These are phyloP conservation scores for Amaranthus hypochondriacus DNA, from an alignment of 148 eudicot genomes.

Conservation along the genomic window DNA sequence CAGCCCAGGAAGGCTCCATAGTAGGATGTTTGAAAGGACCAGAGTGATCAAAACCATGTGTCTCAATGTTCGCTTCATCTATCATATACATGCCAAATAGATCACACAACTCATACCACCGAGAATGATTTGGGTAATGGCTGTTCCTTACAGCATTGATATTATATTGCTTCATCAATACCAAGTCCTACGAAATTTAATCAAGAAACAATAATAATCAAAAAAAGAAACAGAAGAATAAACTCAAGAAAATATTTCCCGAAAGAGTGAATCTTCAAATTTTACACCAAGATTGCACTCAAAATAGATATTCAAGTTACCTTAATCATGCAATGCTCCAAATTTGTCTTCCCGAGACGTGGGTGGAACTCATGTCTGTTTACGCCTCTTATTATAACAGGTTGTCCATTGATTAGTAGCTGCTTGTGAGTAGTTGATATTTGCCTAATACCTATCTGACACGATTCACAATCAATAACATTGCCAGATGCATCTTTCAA, in stretches of 20 bases:
- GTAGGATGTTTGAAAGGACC: conserved; percentile 77
- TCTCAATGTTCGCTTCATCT: conserved; percentile 98
- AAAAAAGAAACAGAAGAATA: not conserved
- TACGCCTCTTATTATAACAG: conserved; percentile 81
- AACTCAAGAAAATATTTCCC: not conserved
- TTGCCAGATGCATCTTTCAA: conserved; percentile 78
- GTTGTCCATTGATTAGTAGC: conserved; percentile 86
- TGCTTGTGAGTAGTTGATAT: conserved; percentile 80
- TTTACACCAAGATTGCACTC: not conserved
- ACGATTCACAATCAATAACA: conserved; percentile 86
- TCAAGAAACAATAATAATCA: too few species aligned
- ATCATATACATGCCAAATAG: conserved; percentile 98
- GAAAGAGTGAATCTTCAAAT: not conserved
- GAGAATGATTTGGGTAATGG: conserved; percentile 93
- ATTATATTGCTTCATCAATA: conserved; percentile 88
- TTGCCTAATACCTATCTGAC: conserved; percentile 81
- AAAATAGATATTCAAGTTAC: conserved; percentile 25
- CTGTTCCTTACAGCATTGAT: conserved; percentile 94
- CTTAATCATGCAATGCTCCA: conserved; percentile 95
- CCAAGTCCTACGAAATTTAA: conserved; percentile 60
- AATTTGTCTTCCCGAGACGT: conserved; percentile 84
- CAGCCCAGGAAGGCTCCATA: conserved; percentile 71
- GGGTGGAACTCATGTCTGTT: conserved; percentile 98
- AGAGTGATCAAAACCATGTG: conserved; percentile 88
- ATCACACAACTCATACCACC: conserved; percentile 98